Evolutionary conservation across 108 stramenopile species (phyloP).

Genomic region (Nitzschia palea): DNA sequence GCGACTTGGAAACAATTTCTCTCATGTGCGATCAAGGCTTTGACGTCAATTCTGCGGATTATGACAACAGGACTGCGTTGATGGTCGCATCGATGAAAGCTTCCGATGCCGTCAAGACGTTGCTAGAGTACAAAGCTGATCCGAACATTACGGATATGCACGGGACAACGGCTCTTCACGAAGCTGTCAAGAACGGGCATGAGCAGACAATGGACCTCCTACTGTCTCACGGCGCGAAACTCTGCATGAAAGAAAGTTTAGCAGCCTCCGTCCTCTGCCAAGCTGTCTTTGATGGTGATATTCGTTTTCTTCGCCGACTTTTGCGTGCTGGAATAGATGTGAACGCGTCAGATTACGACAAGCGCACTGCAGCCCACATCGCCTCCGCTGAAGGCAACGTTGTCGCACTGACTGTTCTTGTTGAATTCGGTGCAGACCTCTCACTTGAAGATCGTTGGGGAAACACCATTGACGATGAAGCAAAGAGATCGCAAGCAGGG

Average conservation of each 20-base stretch:
- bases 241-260: conserved; percentile 35
- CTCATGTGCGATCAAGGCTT: conserved; percentile 68
- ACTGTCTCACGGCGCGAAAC: conserved; percentile 32
- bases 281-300: conserved; percentile 59
- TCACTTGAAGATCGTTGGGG: conserved; percentile 43
- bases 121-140: conserved; percentile 51
- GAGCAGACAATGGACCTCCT: conserved; percentile 42
- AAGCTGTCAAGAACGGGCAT: conserved; percentile 61
- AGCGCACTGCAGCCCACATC: conserved; percentile 51
- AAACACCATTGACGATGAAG: conserved; percentile 35
- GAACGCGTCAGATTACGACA: conserved; percentile 58
- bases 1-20: conserved; percentile 52
- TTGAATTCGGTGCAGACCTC: conserved; percentile 44
- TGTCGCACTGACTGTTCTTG: conserved; percentile 37
- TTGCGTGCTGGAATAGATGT: conserved; percentile 45
- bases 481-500: conserved; percentile 18
- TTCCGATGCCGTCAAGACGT: conserved; percentile 42
- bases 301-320: conserved; percentile 35
- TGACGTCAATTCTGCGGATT: conserved; percentile 60
- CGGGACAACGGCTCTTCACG: conserved; percentile 54
- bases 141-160: conserved; percentile 68
- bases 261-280: conserved; percentile 51
- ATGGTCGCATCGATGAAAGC: conserved; percentile 77
- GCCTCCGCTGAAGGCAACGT: conserved; percentile 53
- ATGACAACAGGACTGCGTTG: conserved; percentile 63